Evolutionary conservation across 2,329 filamentous ascomycete genomes (phyloP).

Genomic region (Neofusicoccum umdonicola): DNA sequence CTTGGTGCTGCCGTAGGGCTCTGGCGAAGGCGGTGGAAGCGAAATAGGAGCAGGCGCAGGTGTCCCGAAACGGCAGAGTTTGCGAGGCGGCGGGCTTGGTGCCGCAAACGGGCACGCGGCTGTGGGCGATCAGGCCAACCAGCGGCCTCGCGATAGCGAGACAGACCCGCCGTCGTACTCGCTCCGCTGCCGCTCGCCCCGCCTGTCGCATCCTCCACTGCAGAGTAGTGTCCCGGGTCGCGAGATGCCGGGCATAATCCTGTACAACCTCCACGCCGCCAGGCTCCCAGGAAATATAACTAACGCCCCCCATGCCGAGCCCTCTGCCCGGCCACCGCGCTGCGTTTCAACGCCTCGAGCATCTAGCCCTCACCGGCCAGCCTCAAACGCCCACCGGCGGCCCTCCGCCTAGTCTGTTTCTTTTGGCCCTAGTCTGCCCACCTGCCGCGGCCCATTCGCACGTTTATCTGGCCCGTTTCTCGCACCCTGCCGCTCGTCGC

Average conservation of each 20-base stretch:
- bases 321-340: not conserved
- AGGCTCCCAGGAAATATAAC: not conserved
- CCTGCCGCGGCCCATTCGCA: too few species aligned
- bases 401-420: too few species aligned
- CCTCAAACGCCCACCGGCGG: too few species aligned
- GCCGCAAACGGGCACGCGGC: constrained; percentile 8
- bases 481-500: too few species aligned
- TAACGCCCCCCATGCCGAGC: not conserved
- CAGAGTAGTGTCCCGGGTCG: too few species aligned
- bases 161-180: constrained; percentile 5
- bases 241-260: not conserved
- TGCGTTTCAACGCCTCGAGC: not conserved
- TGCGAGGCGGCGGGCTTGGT: constrained; percentile 4
- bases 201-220: not conserved
- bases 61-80: constrained; percentile 6
- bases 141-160: not conserved
- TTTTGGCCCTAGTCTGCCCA: too few species aligned
- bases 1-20: not conserved
- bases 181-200: not conserved
- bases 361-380: not conserved
- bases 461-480: too few species aligned
- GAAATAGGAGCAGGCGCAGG: constrained; percentile 3
- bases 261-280: not conserved
- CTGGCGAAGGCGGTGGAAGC: not conserved
- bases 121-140: constrained; percentile 3